Evolutionary conservation across 345 rosid genomes (phyloP).

Genomic region (Citrus cavaleriei): DNA sequence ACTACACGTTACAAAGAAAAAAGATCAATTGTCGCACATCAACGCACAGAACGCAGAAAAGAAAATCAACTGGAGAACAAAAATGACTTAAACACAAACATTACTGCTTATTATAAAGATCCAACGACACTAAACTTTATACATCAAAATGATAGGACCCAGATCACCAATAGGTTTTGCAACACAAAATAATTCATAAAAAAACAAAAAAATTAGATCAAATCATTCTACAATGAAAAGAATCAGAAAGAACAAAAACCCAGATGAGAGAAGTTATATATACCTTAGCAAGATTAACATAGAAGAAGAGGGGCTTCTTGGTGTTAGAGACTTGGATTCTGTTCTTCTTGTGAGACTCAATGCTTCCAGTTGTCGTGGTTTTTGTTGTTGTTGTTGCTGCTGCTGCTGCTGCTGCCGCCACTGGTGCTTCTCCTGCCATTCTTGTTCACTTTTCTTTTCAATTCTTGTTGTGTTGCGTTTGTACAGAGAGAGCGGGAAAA

Average conservation of each 20-base stretch:
- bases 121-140: background rate
- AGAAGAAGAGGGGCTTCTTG: conserved; percentile 64
- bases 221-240: background rate
- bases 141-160: background rate
- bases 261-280: background rate
- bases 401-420: too few species aligned
- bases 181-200: too few species aligned
- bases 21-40: too few species aligned
- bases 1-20: too few species aligned
- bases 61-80: too few species aligned
- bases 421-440: background rate
- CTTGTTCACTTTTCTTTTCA: background rate
- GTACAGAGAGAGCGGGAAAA: conserved; percentile 9
- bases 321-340: conserved; percentile 67
- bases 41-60: too few species aligned
- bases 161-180: background rate
- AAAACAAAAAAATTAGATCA: too few species aligned
- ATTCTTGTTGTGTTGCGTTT: too few species aligned
- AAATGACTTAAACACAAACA: background rate
- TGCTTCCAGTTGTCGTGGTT: conserved; percentile 5
- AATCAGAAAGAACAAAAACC: background rate
- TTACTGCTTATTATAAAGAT: background rate
- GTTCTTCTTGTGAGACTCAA: conserved; percentile 50
- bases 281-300: conserved; percentile 66
- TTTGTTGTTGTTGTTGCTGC: too few species aligned